Percentiles rank a stretch among this genome's conserved stretches.
These are phyloP conservation scores for Acanthamoeba quina DNA, from an alignment of 208 protist genomes.

Conservation along the genomic window DNA sequence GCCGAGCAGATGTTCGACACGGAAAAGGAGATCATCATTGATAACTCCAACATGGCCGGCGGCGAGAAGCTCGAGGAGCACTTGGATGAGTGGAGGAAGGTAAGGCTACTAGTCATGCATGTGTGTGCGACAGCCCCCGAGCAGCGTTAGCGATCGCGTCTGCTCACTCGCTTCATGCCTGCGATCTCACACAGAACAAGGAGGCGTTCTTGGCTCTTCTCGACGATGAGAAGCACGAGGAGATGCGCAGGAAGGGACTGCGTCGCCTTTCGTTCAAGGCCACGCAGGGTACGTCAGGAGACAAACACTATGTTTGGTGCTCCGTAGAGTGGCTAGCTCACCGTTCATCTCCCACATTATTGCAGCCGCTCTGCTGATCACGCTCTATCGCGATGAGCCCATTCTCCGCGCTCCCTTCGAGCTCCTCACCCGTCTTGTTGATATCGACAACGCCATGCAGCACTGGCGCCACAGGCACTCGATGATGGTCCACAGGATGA, in stretches of 20 bases:
- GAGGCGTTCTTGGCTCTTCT: conserved; percentile 76
- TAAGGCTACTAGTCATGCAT: no score
- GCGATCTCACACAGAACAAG: conserved; percentile 43
- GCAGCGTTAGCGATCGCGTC: no score
- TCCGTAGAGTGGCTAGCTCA: no score
- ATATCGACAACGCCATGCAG: conserved; percentile 83
- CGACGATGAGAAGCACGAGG: conserved; percentile 70
- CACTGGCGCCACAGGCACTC: conserved; percentile 83
- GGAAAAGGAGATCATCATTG: conserved; percentile 72
- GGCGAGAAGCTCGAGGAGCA: conserved; percentile 73
- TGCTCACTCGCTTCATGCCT: no score
- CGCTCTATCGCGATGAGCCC: conserved; percentile 82
- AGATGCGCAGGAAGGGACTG: conserved; percentile 71
- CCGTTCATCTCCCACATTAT: no score
- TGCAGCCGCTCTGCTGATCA: conserved; percentile 78
- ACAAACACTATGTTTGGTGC: no score
- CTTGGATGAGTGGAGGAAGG: conserved; percentile 76
- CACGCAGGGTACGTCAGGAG: conserved; percentile 53
- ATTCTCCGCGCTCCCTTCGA: conserved; percentile 82
- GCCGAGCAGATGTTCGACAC: conserved; percentile 77
- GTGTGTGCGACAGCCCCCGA: no score
- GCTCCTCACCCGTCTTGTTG: conserved; percentile 81
- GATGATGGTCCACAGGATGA: conserved; percentile 87
- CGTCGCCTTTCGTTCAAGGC: conserved; percentile 78
- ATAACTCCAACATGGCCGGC: conserved; percentile 72